phyloP scores from a whole-genome alignment of 768 basidiomycete genomes.

The Boletus rex-veris region DNA sequence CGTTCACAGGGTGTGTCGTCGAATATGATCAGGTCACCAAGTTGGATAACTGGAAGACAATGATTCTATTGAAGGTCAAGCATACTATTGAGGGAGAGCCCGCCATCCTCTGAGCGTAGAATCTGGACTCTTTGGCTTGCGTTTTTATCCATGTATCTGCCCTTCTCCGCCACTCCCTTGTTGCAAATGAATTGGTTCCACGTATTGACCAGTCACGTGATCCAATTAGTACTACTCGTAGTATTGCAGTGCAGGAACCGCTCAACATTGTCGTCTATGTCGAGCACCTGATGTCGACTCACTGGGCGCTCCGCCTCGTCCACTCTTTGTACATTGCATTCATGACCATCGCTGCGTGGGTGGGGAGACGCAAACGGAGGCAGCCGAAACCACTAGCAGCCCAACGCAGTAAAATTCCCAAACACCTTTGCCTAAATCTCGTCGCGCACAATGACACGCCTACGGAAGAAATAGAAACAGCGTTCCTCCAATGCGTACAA shows the following conservation, averaged over 20 bases:
- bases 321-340: constrained; percentile 55
- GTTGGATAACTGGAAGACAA: constrained; percentile 96
- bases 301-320: constrained; percentile 48
- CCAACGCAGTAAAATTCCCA: constrained; percentile 55
- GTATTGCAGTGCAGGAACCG: too few relatives aligned
- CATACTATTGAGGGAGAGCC: constrained; percentile 63
- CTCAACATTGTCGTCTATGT: constrained; percentile 6
- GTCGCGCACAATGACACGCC: constrained; percentile 41
- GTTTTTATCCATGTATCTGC: background rate
- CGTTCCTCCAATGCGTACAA: constrained; percentile 52
- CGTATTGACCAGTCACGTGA: constrained; percentile 26
- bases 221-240: too few relatives aligned
- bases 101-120: constrained; percentile 25
- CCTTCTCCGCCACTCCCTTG: too few relatives aligned
- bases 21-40: constrained; percentile 92
- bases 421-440: constrained; percentile 65
- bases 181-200: constrained; percentile 11
- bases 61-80: constrained; percentile 88
- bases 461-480: constrained; percentile 35
- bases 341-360: constrained; percentile 39
- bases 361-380: constrained; percentile 34
- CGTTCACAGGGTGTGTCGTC: constrained; percentile 79
- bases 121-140: background rate
- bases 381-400: constrained; percentile 48
- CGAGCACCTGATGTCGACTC: constrained; percentile 36